Evolutionary conservation across 2,329 filamentous ascomycete genomes (phyloP).

Genomic region (Truncatella angustata): DNA sequence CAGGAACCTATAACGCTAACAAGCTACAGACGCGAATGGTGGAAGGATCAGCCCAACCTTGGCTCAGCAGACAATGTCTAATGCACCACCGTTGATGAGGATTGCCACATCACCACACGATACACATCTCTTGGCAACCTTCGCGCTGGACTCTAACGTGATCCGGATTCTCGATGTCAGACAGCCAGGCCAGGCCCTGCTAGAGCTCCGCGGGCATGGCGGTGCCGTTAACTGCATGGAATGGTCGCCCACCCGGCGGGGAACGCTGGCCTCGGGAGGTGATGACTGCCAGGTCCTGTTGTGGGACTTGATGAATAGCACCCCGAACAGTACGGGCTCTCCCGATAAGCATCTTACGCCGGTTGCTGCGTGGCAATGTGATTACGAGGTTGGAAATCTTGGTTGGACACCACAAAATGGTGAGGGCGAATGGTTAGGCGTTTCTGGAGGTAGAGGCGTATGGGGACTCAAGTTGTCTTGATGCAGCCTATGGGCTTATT

Average conservation of each 20-base stretch:
- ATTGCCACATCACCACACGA: slow-evolving; percentile 92
- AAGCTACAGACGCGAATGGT: slow-evolving; percentile 47
- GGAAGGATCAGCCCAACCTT: slow-evolving; percentile 71
- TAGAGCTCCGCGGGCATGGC: slow-evolving; percentile 87
- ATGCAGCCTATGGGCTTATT: neutral
- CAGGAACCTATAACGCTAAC: neutral
- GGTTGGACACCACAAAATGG: slow-evolving; percentile 79
- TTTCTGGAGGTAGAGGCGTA: slow-evolving; percentile 75
- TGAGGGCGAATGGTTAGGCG: slow-evolving; percentile 79
- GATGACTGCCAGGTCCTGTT: slow-evolving; percentile 90
- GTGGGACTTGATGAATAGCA: slow-evolving; percentile 84
- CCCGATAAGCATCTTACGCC: slow-evolving; percentile 63
- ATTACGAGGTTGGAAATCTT: slow-evolving; percentile 82
- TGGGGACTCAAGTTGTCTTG: slow-evolving; percentile 63
- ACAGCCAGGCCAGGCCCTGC: slow-evolving; percentile 89
- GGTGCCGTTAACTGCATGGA: slow-evolving; percentile 89
- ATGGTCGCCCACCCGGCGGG: slow-evolving; percentile 86
- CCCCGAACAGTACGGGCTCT: slow-evolving; percentile 43
- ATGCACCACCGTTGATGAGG: slow-evolving; percentile 74
- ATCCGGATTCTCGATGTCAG: slow-evolving; percentile 95
- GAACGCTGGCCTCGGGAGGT: slow-evolving; percentile 84
- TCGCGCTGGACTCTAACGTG: slow-evolving; percentile 87
- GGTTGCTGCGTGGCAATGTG: slow-evolving; percentile 77
- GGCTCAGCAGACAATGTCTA: slow-evolving; percentile 73
- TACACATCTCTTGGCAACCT: slow-evolving; percentile 92